These are phyloP conservation scores for Eimeria brunetti DNA, from an alignment of 169 alveolate genomes.

Conservation along the genomic window DNA sequence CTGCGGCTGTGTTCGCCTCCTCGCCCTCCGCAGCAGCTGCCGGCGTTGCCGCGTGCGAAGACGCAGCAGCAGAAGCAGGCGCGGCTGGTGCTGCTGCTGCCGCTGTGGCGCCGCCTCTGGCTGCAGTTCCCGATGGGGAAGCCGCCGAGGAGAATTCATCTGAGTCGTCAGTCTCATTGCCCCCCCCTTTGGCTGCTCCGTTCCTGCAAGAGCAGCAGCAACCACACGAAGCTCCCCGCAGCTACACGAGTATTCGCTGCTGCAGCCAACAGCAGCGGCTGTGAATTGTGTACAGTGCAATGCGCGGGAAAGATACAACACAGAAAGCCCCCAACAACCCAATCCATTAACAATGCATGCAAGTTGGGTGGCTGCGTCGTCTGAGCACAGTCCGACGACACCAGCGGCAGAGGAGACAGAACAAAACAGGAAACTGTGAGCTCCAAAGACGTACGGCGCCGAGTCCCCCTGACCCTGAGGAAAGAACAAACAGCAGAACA, in stretches of 20 bases:
- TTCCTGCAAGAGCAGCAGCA: slow-evolving; percentile 31
- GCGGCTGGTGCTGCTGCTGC: slow-evolving; percentile 55
- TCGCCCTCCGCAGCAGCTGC: slow-evolving; percentile 38
- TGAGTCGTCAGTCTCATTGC: slow-evolving; percentile 35
- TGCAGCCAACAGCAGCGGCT: background rate
- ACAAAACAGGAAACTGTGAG: background rate
- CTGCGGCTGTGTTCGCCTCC: background rate
- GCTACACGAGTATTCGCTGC: background rate
- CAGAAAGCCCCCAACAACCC: background rate
- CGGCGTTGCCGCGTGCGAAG: slow-evolving; percentile 14
- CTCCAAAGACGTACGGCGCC: background rate
- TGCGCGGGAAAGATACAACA: background rate
- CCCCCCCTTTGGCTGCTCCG: slow-evolving; percentile 15
- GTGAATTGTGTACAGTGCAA: background rate
- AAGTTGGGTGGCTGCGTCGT: background rate
- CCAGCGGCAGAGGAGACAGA: background rate
- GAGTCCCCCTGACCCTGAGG: slow-evolving; percentile 13
- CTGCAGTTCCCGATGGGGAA: background rate
- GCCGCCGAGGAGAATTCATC: slow-evolving; percentile 15
- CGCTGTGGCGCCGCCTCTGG: background rate
- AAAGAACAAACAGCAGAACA: background rate
- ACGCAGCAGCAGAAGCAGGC: slow-evolving; percentile 14
- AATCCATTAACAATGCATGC: background rate
- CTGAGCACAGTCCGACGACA: background rate
- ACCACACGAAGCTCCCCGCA: background rate